Conservation (phyloP, 805 yeast species). For the Lachancea fermentati region DNA sequence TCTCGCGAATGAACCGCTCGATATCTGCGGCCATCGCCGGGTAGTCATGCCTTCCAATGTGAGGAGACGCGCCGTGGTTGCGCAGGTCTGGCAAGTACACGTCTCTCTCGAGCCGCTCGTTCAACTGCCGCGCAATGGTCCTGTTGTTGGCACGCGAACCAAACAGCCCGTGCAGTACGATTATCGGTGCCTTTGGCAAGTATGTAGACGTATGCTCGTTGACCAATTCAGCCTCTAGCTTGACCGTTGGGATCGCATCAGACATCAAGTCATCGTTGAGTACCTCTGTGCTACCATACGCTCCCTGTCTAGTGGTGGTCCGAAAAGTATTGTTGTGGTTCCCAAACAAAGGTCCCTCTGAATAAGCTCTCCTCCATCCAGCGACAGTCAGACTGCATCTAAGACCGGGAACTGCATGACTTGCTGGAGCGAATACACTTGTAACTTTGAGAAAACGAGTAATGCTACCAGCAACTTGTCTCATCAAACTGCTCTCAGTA, state of each 20-base stretch:
- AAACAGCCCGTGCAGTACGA: conserved; percentile 84
- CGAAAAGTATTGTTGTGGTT: conserved; percentile 24
- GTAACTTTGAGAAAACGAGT: conserved; percentile 1
- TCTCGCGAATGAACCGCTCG: conserved; percentile 55
- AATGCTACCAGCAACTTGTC: conserved; percentile 5
- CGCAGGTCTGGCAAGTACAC: conserved; percentile 73
- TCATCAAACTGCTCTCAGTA: conserved; percentile 6
- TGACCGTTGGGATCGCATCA: conserved; percentile 45
- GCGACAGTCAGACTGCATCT: background rate
- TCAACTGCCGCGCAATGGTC: conserved; percentile 61
- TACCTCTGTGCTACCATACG: conserved; percentile 24
- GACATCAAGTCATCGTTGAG: conserved; percentile 25
- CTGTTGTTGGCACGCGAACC: conserved; percentile 81
- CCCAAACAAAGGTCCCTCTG: conserved; percentile 21
- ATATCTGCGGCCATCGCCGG: conserved; percentile 82
- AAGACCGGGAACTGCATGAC: background rate
- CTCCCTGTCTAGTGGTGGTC: conserved; percentile 22
- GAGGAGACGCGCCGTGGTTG: conserved; percentile 93
- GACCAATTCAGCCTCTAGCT: conserved; percentile 48
- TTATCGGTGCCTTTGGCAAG: conserved; percentile 48
- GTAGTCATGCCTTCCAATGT: conserved; percentile 63
- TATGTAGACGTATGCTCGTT: conserved; percentile 25
- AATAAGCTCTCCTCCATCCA: conserved; percentile 4
- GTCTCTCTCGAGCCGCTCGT: conserved; percentile 44
- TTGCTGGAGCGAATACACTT: background rate